phyloP scores from a whole-genome alignment of 306 rosid species.

The Vachellia collinsii region DNA sequence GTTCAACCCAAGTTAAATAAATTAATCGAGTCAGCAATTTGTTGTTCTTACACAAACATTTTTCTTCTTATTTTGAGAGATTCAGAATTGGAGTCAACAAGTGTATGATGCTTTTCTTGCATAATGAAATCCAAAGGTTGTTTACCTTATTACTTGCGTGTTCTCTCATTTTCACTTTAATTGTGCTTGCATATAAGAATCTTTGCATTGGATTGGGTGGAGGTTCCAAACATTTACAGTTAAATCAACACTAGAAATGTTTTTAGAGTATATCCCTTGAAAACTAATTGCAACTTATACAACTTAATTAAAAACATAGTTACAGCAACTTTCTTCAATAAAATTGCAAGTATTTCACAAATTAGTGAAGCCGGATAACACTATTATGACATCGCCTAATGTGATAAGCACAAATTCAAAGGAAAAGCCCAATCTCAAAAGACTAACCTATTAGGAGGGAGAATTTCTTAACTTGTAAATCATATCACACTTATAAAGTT shows the following conservation, averaged over 20 bases:
- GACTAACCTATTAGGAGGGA: too few relatives aligned
- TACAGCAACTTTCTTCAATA: background rate
- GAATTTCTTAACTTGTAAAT: too few relatives aligned
- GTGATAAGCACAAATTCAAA: too few relatives aligned
- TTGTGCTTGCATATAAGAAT: background rate
- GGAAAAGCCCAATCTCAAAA: too few relatives aligned
- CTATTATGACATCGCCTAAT: too few relatives aligned
- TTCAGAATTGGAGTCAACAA: background rate
- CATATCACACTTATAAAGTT: too few relatives aligned
- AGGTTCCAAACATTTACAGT: background rate
- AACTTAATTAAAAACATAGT: background rate
- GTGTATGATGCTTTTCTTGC: conserved; percentile 16
- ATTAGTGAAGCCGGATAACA: background rate
- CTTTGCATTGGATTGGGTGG: background rate
- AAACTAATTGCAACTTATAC: background rate
- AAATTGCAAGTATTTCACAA: background rate
- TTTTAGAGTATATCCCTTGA: background rate
- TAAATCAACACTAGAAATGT: background rate
- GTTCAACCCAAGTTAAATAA: conserved; percentile 31
- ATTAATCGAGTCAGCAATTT: conserved; percentile 22
- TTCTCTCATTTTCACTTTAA: background rate
- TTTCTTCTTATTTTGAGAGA: background rate
- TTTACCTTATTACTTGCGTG: background rate
- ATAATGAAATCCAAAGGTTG: conserved; percentile 1
- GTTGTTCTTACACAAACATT: conserved; percentile 10